Base-by-base conservation (phyloP, 2,329 filamentous ascomycete species). In the Cytospora piceicola region DNA sequence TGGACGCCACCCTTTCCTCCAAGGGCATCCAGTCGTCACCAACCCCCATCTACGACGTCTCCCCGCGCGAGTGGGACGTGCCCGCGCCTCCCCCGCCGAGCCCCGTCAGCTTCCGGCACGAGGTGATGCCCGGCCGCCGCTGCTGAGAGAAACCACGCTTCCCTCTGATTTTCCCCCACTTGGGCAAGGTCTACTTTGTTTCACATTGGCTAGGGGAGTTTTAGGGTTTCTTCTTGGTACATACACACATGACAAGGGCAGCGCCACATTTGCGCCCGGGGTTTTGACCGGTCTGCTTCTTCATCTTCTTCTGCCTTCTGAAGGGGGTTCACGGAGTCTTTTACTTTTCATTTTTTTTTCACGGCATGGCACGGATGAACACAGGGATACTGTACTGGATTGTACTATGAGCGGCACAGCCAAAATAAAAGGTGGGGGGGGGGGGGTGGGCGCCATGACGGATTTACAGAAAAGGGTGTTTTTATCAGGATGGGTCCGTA, bases 11-110 rank as follows among this genome's bases (percentile, higher is more conserved):
- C 49, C 78, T 87, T 54, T 72, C 77, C 53, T 78, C 79, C 65
- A 79, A 80, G 70, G 74, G 77, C 67, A 75, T 74, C 70, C 73
- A 77, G 62, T 75, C 77, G n/a, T 76, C 79, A 22, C 73, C 77
- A 67, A 80, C 81, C 3, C 83, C 84, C 0, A 77, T 81, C 68
- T 83, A 81, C 69, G 77, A 79, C 69, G 85, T 86, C 71, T 80
- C 79, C 69, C 83, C 87, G 71, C 78, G 84, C 66, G 86, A 89
- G 75, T 89, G 88, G 77, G 80, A 82, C 36, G 86, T 88, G 24
- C 87, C 87, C n/a, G 86, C 87, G 17, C 85, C 87, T 51, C 87
- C 87, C 15, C 87, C 87, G 24, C 86, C 87, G 15, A 88, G 84
- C 70, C 87, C 87, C 9, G 84, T 89, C 73, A 85, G 84, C 76